Conservation (phyloP, 73 alveolate genomes). For the Paramecium tetraurelia region DNA sequence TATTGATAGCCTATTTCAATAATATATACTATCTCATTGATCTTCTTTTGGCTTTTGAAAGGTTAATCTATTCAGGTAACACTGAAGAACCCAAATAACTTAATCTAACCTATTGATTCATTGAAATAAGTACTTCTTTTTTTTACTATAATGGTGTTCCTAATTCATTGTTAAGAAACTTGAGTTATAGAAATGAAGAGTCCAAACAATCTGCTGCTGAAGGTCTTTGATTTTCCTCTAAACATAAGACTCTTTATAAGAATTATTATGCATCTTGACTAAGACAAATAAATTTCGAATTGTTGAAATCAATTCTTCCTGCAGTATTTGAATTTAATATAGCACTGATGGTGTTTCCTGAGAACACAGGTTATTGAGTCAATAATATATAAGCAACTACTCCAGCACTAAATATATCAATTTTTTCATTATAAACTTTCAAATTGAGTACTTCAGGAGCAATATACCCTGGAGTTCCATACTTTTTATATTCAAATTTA, state of each 20-base stretch:
- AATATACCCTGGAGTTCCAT: conserved; percentile 63
- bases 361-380: neutral
- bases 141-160: neutral
- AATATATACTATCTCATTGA: conserved; percentile 49
- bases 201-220: conserved; percentile 10
- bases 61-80: neutral
- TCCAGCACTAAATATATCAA: conserved; percentile 59
- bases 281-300: neutral
- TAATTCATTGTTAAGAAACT: neutral
- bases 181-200: neutral
- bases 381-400: conserved; percentile 46
- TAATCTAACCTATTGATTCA: neutral
- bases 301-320: neutral
- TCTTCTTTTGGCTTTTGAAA: conserved; percentile 20
- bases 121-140: neutral
- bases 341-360: neutral
- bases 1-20: neutral
- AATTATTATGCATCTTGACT: neutral
- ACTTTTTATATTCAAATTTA: conserved; percentile 47
- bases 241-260: neutral
- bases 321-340: conserved; percentile 20
- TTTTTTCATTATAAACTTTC: conserved; percentile 39
- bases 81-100: neutral
- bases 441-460: conserved; percentile 61
- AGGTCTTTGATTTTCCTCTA: neutral